These are phyloP conservation scores for Vitis hybrid DNA, from an alignment of 177 flowering plant species.

Conservation along the genomic window DNA sequence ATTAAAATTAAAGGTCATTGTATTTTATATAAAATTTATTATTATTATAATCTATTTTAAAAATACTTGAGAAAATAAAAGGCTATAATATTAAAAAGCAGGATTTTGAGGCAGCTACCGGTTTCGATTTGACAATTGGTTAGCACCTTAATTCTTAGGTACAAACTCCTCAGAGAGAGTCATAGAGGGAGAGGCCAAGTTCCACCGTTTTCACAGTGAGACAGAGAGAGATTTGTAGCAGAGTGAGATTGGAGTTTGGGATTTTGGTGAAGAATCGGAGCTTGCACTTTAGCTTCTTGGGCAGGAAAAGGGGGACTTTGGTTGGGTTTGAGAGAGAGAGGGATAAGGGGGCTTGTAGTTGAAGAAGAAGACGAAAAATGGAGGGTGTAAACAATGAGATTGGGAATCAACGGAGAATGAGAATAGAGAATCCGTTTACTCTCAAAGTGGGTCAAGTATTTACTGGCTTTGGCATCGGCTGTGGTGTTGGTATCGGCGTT, in stretches of 20 bases:
- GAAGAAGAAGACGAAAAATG: neutral
- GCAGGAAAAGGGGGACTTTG: neutral
- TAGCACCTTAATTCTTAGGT: no score
- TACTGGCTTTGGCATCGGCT: slow-evolving; percentile 95
- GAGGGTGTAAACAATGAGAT: slow-evolving; percentile 15
- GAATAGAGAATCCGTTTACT: slow-evolving; percentile 80
- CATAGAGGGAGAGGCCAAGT: no score
- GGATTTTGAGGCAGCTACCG: no score
- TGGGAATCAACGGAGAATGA: slow-evolving; percentile 21
- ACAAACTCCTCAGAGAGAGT: no score
- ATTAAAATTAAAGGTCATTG: no score
- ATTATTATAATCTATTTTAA: no score
- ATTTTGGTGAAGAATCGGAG: neutral
- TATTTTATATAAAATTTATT: no score
- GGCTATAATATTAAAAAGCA: no score
- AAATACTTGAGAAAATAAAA: no score
- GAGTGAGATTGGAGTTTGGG: no score
- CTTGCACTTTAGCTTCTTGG: neutral
- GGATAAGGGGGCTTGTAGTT: slow-evolving; percentile 5
- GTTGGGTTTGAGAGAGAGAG: neutral
- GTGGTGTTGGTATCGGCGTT: slow-evolving; percentile 94
- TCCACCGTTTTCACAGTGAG: neutral
- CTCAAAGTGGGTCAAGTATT: slow-evolving; percentile 92
- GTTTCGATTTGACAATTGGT: no score
- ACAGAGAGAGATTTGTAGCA: neutral